Conservation (phyloP, 225 moss, liverwort and hornwort genomes). For the Climacium dendroides region DNA sequence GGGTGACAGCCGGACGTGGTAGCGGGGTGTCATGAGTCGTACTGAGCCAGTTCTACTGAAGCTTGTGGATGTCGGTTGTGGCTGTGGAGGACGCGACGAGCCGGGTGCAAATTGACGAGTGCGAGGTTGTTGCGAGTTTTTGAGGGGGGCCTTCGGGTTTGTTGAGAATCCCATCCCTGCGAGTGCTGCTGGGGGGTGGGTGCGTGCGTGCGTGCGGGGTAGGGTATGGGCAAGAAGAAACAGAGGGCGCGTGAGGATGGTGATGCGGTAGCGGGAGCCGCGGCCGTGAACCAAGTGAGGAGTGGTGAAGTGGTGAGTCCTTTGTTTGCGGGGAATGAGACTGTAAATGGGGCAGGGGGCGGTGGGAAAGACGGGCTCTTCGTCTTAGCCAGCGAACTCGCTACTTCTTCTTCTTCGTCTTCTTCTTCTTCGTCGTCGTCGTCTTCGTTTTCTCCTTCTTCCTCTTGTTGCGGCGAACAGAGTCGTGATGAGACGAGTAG, state of each 20-base stretch:
- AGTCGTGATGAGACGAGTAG: neutral
- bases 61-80: neutral
- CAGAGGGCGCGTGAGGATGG: constrained; percentile 2
- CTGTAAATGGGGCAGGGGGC: neutral
- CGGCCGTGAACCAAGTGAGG: neutral
- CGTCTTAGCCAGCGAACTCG: neutral
- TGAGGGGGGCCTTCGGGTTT: neutral
- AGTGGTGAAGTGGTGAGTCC: neutral
- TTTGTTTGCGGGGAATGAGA: neutral
- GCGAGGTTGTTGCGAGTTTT: neutral
- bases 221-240: constrained; percentile 28
- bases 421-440: no score
- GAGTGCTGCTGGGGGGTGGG: neutral
- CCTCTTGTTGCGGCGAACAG: neutral
- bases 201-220: neutral
- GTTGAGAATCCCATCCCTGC: neutral
- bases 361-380: neutral
- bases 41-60: neutral
- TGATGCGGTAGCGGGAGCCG: neutral
- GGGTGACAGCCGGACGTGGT: neutral
- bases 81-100: neutral
- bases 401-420: neutral
- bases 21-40: neutral
- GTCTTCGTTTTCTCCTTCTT: neutral
- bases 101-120: neutral